Percentiles rank a stretch among this genome's conserved stretches.
Evolutionary conservation across 169 alveolate species (phyloP).

Genomic region (Plasmodium ovale): DNA sequence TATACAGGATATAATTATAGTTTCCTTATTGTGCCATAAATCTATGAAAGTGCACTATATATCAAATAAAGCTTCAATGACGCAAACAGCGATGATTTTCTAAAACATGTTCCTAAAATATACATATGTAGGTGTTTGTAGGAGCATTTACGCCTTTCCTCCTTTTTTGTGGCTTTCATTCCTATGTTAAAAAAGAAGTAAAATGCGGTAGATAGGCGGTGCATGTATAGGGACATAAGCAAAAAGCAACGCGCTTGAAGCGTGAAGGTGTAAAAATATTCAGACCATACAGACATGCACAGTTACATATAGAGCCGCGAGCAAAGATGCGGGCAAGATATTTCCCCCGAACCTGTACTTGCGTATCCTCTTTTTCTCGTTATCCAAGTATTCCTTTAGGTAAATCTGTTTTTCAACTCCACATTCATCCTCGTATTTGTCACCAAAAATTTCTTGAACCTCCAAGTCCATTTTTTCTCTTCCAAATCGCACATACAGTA

Average conservation of each 20-base stretch:
- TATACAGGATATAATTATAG: too few species aligned
- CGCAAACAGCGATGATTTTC: neutral
- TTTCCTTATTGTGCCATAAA: neutral
- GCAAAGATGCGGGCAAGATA: too few species aligned
- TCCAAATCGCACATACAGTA: slow-evolving; percentile 72
- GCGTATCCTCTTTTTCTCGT: slow-evolving; percentile 62
- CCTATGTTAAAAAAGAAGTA: slow-evolving; percentile 13
- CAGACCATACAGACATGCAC: neutral
- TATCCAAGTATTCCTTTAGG: slow-evolving; percentile 54
- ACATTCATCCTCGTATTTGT: slow-evolving; percentile 65
- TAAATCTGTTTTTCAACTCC: slow-evolving; percentile 68
- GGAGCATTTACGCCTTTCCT: slow-evolving; percentile 17
- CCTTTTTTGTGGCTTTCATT: slow-evolving; percentile 41
- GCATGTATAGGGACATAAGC: neutral
- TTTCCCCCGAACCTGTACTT: slow-evolving; percentile 35
- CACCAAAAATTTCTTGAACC: slow-evolving; percentile 73
- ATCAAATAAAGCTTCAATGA: neutral
- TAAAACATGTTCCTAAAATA: neutral
- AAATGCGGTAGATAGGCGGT: neutral
- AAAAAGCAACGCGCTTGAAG: too few species aligned
- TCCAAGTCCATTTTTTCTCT: slow-evolving; percentile 72
- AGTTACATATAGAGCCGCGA: neutral
- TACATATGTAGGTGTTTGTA: neutral
- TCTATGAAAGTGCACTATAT: neutral
- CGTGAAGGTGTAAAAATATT: too few species aligned